A percentile compares a stretch with the other conserved stretches of the same genome.
Evolutionary conservation across 1,284 basidiomycete species (phyloP).

Genomic region (Porphyrellus sp.): DNA sequence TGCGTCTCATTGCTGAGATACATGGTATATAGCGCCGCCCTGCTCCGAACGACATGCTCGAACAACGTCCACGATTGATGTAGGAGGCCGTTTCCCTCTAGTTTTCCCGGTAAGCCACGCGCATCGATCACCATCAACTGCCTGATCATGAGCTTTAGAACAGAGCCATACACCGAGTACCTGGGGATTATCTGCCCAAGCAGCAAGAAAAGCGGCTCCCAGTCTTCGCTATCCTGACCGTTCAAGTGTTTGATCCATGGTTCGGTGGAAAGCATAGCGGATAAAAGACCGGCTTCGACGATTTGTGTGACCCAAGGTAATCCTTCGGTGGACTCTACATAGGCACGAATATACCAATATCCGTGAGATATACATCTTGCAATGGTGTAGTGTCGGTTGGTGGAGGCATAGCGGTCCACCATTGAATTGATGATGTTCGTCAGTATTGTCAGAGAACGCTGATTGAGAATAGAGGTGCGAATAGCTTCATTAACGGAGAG

Average conservation of each 20-base stretch:
- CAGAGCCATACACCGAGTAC: conserved; percentile 28
- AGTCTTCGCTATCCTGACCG: conserved; percentile 24
- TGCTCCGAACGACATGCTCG: conserved; percentile 18
- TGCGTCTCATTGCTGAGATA: conserved; percentile 13
- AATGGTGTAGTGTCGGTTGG: conserved; percentile 10
- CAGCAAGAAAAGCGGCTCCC: conserved; percentile 30
- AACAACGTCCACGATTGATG: conserved; percentile 23
- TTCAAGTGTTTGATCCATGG: conserved; percentile 27
- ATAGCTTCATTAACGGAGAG: conserved; percentile 31
- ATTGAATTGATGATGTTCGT: conserved; percentile 19
- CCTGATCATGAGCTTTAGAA: conserved; percentile 19
- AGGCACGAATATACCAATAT: conserved; percentile 33
- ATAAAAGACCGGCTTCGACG: conserved; percentile 27
- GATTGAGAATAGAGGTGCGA: conserved; percentile 26
- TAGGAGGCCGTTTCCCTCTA: conserved; percentile 19
- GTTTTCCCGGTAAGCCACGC: conserved; percentile 9
- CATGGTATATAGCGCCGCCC: conserved; percentile 12
- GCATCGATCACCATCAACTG: conserved; percentile 17
- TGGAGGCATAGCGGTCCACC: conserved; percentile 9
- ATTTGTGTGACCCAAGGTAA: conserved; percentile 28
- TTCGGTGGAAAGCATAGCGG: conserved; percentile 28
- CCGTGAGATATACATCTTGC: conserved; percentile 31
- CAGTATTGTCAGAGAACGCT: conserved; percentile 21
- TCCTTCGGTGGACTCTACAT: conserved; percentile 29
- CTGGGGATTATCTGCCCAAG: conserved; percentile 27